phyloP scores from a whole-genome alignment of 805 yeast species.

The Lipomyces anomalus region DNA sequence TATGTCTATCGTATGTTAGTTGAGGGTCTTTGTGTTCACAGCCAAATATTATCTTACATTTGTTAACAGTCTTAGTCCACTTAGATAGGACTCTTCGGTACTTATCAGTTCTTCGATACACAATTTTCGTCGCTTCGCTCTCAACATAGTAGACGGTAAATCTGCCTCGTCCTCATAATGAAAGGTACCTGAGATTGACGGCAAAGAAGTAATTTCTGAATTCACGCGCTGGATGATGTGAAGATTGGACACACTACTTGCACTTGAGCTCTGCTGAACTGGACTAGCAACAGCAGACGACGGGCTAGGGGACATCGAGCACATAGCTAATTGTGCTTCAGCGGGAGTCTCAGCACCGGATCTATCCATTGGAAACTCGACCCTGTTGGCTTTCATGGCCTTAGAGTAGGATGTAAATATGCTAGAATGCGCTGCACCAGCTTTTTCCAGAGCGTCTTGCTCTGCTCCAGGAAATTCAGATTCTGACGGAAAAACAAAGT shows the following conservation, averaged over 20 bases:
- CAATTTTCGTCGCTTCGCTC: slow-evolving; percentile 13
- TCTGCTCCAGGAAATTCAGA: no score
- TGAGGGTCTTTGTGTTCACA: neutral
- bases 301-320: no score
- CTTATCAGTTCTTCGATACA: slow-evolving; percentile 20
- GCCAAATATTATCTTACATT: slow-evolving; percentile 7
- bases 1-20: slow-evolving; percentile 7
- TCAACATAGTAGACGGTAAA: neutral
- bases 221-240: slow-evolving; percentile 11
- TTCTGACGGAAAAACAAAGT: no score
- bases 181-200: slow-evolving; percentile 6
- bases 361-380: no score
- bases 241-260: slow-evolving; percentile 9
- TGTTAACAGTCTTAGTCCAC: slow-evolving; percentile 14
- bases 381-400: no score
- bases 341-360: no score
- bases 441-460: no score
- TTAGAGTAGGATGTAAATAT: no score
- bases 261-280: neutral
- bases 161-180: neutral
- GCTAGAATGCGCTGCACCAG: no score
- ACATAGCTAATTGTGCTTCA: no score
- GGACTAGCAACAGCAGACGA: neutral
- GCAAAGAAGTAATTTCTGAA: slow-evolving; percentile 10
- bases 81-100: slow-evolving; percentile 17